Evolutionary conservation across 2,329 filamentous ascomycete species (phyloP), one percentile per base, ranked within the genome.

Genomic region (Westerdykella ornata): DNA sequence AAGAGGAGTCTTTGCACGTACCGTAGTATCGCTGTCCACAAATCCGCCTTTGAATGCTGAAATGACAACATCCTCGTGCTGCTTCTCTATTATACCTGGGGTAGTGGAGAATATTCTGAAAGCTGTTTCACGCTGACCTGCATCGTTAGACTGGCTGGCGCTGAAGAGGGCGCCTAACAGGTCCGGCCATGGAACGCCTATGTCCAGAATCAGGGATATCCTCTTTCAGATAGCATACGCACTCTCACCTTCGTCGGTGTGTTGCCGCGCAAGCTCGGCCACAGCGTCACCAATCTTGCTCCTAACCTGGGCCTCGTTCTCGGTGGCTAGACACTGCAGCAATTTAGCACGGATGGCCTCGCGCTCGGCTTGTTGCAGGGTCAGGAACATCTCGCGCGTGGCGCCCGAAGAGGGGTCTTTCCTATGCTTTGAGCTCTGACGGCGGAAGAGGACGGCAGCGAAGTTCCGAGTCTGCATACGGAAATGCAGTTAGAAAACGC

Each of bases 221-320:
- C 4, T 33, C 3, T 14, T 17, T 13, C 30, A 8, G 13, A 6
- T 17, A 47, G 32, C 35, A 33, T 7, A 5, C 14, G 22, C 22
- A 11, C 30, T 36, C 82, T 66, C 75, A 94, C 88, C 83, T 59
- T 85, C 88, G 57, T 97, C 92, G 34, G 86, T 85, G 68, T 96
- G 96, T 71, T 98, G 88, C 59, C 92, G 81, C 34, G 90, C 92
- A 46, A 98, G 76, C 69, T 98, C 92, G 17, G 92, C 92, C 47
- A 97, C 85, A n/a, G 90, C 88, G 69, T 98, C 92, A 56, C 89
- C 92, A 62, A 97, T 85, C 69, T 98, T 98, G 72, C 95, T 92
- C 57, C 92, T 78, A 35, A 95, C 85, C 30, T 78, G 73, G 47
- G 81, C 77, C 47, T 85, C 78, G 16, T 78, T 72, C 70, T 97